Evolutionary conservation across 371 early-diverging fungal species (phyloP).

Genomic region (Batrachochytrium dendrobatidis): DNA sequence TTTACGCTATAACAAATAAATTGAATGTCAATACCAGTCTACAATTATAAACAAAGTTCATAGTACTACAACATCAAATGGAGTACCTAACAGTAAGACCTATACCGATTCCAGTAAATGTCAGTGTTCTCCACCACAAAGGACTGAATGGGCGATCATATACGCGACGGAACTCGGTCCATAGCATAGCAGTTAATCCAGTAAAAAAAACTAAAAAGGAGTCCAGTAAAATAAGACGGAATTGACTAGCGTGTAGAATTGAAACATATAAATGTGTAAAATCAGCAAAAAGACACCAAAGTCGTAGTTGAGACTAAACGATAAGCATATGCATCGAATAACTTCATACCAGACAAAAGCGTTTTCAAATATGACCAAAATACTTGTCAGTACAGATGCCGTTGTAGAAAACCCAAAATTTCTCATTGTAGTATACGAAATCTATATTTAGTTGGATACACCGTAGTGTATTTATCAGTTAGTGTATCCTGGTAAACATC

Average conservation of each 20-base stretch:
- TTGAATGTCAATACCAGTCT: not conserved
- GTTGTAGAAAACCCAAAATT: slow-evolving; percentile 63
- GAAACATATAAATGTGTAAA: not conserved
- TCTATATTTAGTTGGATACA: too few species aligned
- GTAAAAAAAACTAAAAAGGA: slow-evolving; percentile 84
- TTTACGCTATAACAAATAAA: slow-evolving; percentile 27
- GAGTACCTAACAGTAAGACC: slow-evolving; percentile 33
- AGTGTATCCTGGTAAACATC: too few species aligned
- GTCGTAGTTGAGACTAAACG: not conserved
- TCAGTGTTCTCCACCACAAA: slow-evolving; percentile 37
- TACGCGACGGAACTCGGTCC: slow-evolving; percentile 29
- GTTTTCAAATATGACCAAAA: slow-evolving; percentile 51
- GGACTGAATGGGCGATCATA: slow-evolving; percentile 27
- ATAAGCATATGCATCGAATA: not conserved
- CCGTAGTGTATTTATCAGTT: too few species aligned
- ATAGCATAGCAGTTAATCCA: slow-evolving; percentile 32
- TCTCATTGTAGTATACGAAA: slow-evolving; percentile 72
- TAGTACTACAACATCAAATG: not conserved
- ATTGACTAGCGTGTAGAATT: slow-evolving; percentile 52
- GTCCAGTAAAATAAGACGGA: slow-evolving; percentile 88
- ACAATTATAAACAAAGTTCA: not conserved
- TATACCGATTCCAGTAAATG: slow-evolving; percentile 30
- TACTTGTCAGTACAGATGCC: slow-evolving; percentile 60
- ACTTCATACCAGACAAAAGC: not conserved
- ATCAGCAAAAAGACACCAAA: not conserved